Base-by-base conservation (phyloP, 2,329 filamentous ascomycete species). In the Botrytis tulipae region DNA sequence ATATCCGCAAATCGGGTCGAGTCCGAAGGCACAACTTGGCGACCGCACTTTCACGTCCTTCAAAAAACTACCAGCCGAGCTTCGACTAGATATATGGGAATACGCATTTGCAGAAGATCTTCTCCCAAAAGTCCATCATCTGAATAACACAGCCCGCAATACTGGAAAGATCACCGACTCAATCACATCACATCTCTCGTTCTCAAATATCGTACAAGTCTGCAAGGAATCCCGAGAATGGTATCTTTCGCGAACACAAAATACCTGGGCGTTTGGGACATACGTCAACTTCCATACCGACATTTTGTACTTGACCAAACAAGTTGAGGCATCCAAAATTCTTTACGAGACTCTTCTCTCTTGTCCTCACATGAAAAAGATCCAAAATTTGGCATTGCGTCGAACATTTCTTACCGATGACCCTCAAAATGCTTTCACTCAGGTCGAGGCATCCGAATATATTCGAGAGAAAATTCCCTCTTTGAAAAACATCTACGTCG, bases 241-340 rank as follows among this genome's bases (percentile, higher is more conserved):
- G 59, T 70, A 70, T 29, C 68, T 70, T 42, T 63, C 54, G n/a
- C 68, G 51, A 9, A 70, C 68, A n/a, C 68, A 70, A 14, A 61
- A 44, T 20, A 20, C 14, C n/a, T 70, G 51, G 51, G 68, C 54
- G 20, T 70, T 70, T 22, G 54, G 68, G 3, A 71, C 71, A 32
- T 60, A 72, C 25, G 7, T 63, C 46, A 71, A 73, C n/a, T 66
- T 59, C 32, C 29, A 32, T 42, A 76, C 51, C 73, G 51, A 62
- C 74, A 83, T 68, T 75, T 46, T 70, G 16, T 60, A 70, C 16
- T 14, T 70, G 10, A 70, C 59, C 54, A 29, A 57, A 10, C 48
- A 68, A 57, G 3, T 68, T 32, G 66, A 68, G 25, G 18, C 37
- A 32, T 68, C 66, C 48, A 57, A 25, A 9, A 14, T 18, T 18